Evolutionary conservation across 2,329 filamentous ascomycete genomes (phyloP).

Genomic region (Rutstroemia sp.): DNA sequence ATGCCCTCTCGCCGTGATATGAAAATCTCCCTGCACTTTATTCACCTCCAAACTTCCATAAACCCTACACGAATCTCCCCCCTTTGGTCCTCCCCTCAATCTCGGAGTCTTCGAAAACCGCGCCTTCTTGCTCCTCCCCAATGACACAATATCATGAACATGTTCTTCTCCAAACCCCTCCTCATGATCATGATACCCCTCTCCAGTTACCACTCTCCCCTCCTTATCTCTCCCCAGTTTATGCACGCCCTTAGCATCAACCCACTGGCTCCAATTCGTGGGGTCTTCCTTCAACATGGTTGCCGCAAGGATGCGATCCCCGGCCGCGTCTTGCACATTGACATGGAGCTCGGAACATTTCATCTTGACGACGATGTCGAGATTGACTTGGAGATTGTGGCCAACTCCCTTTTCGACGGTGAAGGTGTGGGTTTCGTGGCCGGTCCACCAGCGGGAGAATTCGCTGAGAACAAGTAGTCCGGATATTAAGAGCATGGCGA

Average conservation of each 20-base stretch:
- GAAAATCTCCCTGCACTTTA: slow-evolving; percentile 96
- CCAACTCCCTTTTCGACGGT: slow-evolving; percentile 87
- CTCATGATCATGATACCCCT: slow-evolving; percentile 58
- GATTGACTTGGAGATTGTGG: slow-evolving; percentile 84
- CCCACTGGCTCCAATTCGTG: slow-evolving; percentile 80
- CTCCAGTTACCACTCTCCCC: slow-evolving; percentile 48
- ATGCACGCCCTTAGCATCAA: slow-evolving; percentile 60
- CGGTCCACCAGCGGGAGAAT: slow-evolving; percentile 73
- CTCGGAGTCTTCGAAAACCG: slow-evolving; percentile 72
- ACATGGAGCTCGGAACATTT: slow-evolving; percentile 80
- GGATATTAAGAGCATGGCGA: slow-evolving; percentile 71
- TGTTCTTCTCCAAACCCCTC: slow-evolving; percentile 74
- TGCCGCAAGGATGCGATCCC: slow-evolving; percentile 82
- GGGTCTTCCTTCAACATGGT: slow-evolving; percentile 65
- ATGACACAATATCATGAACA: slow-evolving; percentile 81
- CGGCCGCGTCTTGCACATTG: slow-evolving; percentile 93
- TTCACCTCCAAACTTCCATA: slow-evolving; percentile 88
- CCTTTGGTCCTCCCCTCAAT: slow-evolving; percentile 32
- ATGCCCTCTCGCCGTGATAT: slow-evolving; percentile 91
- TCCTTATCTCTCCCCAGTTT: slow-evolving; percentile 48
- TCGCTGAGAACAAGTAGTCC: slow-evolving; percentile 71
- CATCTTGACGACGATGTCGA: slow-evolving; percentile 92
- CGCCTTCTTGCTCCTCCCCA: slow-evolving; percentile 52
- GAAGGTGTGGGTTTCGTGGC: slow-evolving; percentile 81
- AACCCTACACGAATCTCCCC: slow-evolving; percentile 73